A percentile compares a stretch with the other conserved stretches of the same genome.
Conservation (phyloP, 2,329 filamentous ascomycete genomes). For the Penicillium sumatraense region DNA sequence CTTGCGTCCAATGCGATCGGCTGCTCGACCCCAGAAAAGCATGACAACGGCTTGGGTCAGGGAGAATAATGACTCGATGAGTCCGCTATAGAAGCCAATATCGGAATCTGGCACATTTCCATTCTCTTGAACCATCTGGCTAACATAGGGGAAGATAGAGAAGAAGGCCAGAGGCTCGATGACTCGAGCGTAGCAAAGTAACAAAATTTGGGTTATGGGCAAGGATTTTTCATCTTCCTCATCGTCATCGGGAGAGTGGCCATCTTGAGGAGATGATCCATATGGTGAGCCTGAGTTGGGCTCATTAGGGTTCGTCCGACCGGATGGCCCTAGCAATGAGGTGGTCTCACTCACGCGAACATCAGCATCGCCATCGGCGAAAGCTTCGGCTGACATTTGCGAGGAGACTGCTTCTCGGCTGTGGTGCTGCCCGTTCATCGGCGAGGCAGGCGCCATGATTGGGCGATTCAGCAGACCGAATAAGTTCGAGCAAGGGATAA, state of each 20-base stretch:
- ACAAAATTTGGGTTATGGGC: conserved; percentile 67
- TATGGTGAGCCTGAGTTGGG: not conserved
- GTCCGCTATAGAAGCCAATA: conserved; percentile 77
- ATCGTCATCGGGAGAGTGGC: not conserved
- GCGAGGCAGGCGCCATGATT: not conserved
- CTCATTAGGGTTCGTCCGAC: not conserved
- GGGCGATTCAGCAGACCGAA: not conserved
- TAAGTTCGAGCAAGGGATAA: not conserved
- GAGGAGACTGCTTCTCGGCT: not conserved
- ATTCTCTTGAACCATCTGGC: conserved; percentile 72
- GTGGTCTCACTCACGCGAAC: not conserved
- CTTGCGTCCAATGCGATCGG: conserved; percentile 72
- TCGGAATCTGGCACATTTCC: conserved; percentile 66
- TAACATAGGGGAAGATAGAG: conserved; percentile 80
- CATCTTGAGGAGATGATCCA: not conserved
- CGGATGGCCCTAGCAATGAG: not conserved
- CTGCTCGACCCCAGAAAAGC: conserved; percentile 71
- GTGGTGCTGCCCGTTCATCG: not conserved
- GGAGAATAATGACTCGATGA: conserved; percentile 74
- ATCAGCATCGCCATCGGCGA: not conserved
- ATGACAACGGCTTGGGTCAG: conserved; percentile 77
- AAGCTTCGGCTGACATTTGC: not conserved
- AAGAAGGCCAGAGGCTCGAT: conserved; percentile 84
- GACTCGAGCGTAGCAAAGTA: conserved; percentile 74
- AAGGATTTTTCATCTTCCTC: conserved; percentile 55